Conservation (phyloP, 305 asterid genomes). For the Fraxinus latifolia region DNA sequence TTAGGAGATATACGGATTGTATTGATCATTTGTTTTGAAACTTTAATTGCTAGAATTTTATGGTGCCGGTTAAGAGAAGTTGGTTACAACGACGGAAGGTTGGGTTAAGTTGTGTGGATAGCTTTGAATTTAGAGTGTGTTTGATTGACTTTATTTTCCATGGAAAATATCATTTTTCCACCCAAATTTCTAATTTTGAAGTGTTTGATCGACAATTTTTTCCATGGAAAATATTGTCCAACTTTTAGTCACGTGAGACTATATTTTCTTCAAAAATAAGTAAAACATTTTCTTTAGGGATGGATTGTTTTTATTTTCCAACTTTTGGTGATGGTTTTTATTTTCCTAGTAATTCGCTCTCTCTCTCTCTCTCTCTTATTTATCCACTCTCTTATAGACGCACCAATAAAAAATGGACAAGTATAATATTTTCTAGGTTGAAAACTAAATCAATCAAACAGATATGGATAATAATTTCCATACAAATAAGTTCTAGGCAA, state of each 20-base stretch:
- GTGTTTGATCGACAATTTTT: too few relatives aligned
- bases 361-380: background rate
- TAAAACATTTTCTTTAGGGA: too few relatives aligned
- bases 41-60: background rate
- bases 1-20: background rate
- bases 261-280: too few relatives aligned
- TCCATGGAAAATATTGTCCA: background rate
- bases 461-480: background rate
- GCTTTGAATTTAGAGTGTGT: background rate
- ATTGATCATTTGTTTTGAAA: background rate
- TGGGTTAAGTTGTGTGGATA: background rate
- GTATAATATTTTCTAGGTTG: too few relatives aligned
- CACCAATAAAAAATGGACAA: background rate
- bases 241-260: too few relatives aligned
- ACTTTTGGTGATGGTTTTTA: too few relatives aligned
- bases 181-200: too few relatives aligned
- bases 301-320: background rate
- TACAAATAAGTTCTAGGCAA: background rate
- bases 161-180: background rate
- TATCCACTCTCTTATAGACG: too few relatives aligned
- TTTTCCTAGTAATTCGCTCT: background rate
- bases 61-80: background rate
- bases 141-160: background rate
- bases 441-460: background rate
- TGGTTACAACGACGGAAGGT: background rate